Evolutionary conservation across 2,329 filamentous ascomycete genomes (phyloP), one percentile per base, ranked within the genome.

Genomic region (Colletotrichum incanum): DNA sequence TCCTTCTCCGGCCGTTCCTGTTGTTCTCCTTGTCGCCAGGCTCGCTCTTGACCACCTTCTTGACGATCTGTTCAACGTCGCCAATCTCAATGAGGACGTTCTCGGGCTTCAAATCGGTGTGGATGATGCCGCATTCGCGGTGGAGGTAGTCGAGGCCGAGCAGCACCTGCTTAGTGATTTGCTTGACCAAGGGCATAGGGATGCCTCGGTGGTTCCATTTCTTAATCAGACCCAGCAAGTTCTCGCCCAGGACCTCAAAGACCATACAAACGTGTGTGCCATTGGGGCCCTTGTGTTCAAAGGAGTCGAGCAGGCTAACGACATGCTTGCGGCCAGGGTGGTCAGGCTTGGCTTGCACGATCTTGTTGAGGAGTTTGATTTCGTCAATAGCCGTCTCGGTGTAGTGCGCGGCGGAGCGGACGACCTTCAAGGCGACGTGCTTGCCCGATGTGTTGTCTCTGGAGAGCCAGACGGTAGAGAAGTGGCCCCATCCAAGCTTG

Each of bases 191-290:
- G 20, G 94, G 90, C 92, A 98, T 97, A 54, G 96, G 96, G 71
- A 99, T 98, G 60, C 96, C 96, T 73, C 96, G 91, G 82, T 98
- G 96, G 82, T 98, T 98, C 95, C 96, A 98, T 78, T 94, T 92
- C 90, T 98, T 98, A 87, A 99, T 98, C 80, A 99, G 84, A 34
- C 96, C 96, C 65, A 98, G 86, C 75, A 98, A 84, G 80, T 98
- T 98, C 88, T 98, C 95, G 65, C 96, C 96, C 68, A 99, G 84
- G 4, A 99, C 96, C 82, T 99, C 96, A 78, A 99, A 99, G 9
- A 99, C 96, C 96, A 99, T 98, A 86, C 96, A 99, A 71, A 98
- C 95, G 80, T 99, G 96, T 63, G 94, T 93, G 59, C 96, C 96
- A 79, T 99, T 97, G 54, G 96, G 96, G 12, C 96, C 96, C 82